These are phyloP conservation scores for Populus euphratica DNA, from an alignment of 345 rosid species.

Conservation along the genomic window DNA sequence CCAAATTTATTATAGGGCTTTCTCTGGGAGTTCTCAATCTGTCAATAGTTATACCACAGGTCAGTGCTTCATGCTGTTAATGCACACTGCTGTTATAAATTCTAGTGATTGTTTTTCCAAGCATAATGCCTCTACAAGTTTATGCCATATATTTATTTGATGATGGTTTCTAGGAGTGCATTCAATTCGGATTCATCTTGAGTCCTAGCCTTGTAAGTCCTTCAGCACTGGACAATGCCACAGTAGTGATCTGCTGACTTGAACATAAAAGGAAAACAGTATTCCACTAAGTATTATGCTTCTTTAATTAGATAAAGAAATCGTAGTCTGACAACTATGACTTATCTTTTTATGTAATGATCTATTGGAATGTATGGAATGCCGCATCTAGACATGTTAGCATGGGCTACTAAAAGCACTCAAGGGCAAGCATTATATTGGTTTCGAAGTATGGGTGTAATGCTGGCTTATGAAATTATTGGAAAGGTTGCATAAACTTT, in stretches of 20 bases:
- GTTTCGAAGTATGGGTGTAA: neutral
- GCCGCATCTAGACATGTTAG: neutral
- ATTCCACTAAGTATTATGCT: neutral
- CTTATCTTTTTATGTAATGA: neutral
- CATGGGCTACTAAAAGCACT: slow-evolving; percentile 1
- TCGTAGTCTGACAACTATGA: neutral
- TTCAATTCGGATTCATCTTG: no score
- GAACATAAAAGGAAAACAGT: neutral
- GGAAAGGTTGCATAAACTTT: neutral
- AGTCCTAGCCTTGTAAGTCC: neutral
- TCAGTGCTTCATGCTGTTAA: neutral
- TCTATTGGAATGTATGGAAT: neutral
- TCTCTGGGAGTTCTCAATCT: slow-evolving; percentile 78
- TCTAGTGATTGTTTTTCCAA: neutral
- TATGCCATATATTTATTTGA: neutral
- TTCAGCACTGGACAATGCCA: neutral
- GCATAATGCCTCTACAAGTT: neutral
- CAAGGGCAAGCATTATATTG: neutral
- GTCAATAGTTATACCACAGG: slow-evolving; percentile 82
- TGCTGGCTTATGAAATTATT: neutral
- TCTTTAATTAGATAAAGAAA: neutral
- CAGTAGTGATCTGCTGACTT: neutral
- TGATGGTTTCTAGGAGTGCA: no score
- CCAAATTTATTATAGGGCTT: slow-evolving; percentile 44
- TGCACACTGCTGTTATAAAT: neutral